Conservation (phyloP, 345 rosid genomes). For the Erodium maritimum region DNA sequence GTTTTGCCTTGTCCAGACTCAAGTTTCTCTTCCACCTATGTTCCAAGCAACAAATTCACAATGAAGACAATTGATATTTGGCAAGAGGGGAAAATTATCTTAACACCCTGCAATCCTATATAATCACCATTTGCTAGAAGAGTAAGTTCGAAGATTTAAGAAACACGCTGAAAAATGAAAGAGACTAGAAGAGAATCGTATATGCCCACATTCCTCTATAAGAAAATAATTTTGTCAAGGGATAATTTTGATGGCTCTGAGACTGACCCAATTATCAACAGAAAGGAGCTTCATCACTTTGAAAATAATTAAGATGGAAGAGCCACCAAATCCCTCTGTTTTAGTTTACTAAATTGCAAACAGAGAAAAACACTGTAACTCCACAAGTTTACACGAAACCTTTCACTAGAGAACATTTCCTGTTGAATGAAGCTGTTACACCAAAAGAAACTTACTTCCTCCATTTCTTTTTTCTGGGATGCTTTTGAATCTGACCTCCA, state of each 20-base stretch:
- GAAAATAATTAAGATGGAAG: background rate
- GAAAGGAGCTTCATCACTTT: background rate
- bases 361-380: background rate
- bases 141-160: too few species aligned
- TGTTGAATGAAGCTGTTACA: background rate
- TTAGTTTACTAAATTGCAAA: background rate
- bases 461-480: conserved; percentile 91
- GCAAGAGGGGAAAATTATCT: background rate
- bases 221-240: background rate
- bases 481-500: conserved; percentile 95
- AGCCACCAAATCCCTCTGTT: background rate
- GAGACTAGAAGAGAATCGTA: background rate
- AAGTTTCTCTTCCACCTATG: conserved; percentile 94
- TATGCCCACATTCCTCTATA: background rate
- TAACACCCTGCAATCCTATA: background rate
- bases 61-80: background rate
- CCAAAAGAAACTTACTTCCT: conserved; percentile 50
- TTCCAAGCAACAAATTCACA: background rate
- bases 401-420: background rate
- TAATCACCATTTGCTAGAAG: background rate
- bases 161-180: too few species aligned
- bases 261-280: background rate
- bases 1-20: conserved; percentile 88
- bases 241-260: background rate
- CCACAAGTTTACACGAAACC: background rate